A percentile compares a stretch with the other conserved stretches of the same genome.
These are phyloP conservation scores for Ophiostoma tasmaniense DNA, from an alignment of 2,329 filamentous ascomycete genomes.

Conservation along the genomic window DNA sequence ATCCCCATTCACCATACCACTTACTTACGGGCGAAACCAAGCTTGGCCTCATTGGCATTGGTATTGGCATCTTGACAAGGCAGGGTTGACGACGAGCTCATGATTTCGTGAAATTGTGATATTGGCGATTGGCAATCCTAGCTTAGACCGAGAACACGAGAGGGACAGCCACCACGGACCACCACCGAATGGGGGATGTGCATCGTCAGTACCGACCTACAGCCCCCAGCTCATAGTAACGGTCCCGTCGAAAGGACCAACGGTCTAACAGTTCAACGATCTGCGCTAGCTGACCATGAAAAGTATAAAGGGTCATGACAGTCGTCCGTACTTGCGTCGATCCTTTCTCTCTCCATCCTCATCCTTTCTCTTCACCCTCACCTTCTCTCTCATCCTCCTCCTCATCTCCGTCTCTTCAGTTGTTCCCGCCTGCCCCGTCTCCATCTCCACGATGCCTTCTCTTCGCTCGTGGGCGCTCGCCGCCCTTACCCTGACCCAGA, in stretches of 20 bases:
- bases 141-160: not conserved
- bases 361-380: not conserved
- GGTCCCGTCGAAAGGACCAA: not conserved
- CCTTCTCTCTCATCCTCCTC: not conserved
- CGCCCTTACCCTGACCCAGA: slow-evolving; percentile 9
- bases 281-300: not conserved
- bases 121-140: not conserved
- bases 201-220: not conserved
- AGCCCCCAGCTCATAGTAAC: not conserved
- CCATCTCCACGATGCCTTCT: slow-evolving; percentile 11
- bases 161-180: not conserved
- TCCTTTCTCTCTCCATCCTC: not conserved
- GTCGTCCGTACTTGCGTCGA: not conserved
- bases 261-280: too few relatives aligned
- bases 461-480: slow-evolving; percentile 13
- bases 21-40: not conserved
- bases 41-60: not conserved
- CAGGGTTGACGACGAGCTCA: not conserved
- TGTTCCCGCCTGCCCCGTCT: not conserved
- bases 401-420: not conserved
- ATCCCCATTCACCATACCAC: not conserved
- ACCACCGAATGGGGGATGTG: not conserved
- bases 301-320: not conserved
- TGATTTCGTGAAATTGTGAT: not conserved
- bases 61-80: not conserved